Evolutionary conservation across 495 filamentous ascomycete species (phyloP).

Genomic region (Lasiosphaeria hispida): DNA sequence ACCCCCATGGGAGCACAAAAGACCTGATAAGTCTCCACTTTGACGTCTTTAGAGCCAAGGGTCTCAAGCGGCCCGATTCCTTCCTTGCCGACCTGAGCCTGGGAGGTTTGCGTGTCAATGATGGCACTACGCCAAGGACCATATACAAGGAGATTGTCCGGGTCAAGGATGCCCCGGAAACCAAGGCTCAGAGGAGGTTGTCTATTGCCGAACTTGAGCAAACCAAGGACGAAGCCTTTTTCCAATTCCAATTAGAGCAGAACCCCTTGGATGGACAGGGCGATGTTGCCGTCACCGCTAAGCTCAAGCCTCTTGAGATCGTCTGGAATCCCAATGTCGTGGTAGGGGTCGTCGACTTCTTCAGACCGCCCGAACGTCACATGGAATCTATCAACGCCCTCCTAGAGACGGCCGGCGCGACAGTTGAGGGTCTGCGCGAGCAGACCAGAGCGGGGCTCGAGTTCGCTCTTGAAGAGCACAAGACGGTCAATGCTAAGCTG

Average conservation of each 20-base stretch:
- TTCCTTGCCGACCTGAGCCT: conserved; percentile 84
- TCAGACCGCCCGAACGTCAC: conserved; percentile 90
- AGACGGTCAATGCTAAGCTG: conserved; percentile 92
- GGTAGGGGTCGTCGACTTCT: conserved; percentile 86
- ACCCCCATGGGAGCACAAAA: conserved; percentile 72
- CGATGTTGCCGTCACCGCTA: conserved; percentile 83
- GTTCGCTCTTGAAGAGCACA: conserved; percentile 95
- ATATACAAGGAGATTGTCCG: conserved; percentile 90
- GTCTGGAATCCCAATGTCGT: conserved; percentile 94
- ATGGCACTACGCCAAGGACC: conserved; percentile 87
- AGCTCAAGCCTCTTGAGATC: conserved; percentile 92
- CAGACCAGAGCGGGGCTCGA: conserved; percentile 94
- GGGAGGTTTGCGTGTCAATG: conserved; percentile 88
- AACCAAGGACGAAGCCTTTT: conserved; percentile 69
- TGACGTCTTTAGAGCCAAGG: conserved; percentile 85
- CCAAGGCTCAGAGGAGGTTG: conserved; percentile 44
- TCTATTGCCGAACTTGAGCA: conserved; percentile 64
- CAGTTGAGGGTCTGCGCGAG: conserved; percentile 88
- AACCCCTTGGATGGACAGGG: conserved; percentile 91
- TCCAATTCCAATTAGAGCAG: conserved; percentile 87
- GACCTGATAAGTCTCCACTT: conserved; percentile 90
- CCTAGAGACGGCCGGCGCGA: conserved; percentile 91
- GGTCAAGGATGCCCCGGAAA: conserved; percentile 78
- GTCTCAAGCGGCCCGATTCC: conserved; percentile 84
- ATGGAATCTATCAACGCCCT: conserved; percentile 97